Conservation (phyloP, 164 flowering plant genomes). For the Stephania cephalantha region DNA sequence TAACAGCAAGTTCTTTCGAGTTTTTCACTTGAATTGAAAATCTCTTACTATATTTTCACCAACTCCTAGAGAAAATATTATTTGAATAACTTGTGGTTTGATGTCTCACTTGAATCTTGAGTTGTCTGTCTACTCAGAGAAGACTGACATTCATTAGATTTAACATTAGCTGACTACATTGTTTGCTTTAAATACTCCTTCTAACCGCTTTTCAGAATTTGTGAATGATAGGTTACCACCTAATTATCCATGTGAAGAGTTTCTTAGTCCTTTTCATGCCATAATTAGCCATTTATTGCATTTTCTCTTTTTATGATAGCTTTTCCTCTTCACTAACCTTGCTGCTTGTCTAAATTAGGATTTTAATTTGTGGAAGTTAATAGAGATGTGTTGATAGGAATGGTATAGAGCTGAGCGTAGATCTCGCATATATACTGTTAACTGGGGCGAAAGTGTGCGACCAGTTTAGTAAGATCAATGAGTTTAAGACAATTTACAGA, state of each 20-base stretch:
- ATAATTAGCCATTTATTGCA: background rate
- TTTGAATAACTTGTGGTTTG: no score
- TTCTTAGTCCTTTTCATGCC: background rate
- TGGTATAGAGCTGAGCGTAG: no score
- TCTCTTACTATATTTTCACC: no score
- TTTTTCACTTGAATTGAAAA: no score
- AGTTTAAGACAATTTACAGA: no score
- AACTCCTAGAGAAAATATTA: background rate
- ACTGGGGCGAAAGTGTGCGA: no score
- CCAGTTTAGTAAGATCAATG: no score
- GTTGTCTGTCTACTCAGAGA: background rate
- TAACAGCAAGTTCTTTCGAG: no score
- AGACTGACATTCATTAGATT: background rate
- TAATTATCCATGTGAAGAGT: background rate
- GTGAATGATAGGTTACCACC: background rate
- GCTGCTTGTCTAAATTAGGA: background rate
- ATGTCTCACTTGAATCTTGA: background rate
- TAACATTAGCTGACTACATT: background rate
- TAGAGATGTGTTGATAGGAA: no score
- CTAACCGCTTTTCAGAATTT: no score
- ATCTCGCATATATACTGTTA: no score
- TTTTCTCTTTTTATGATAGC: no score
- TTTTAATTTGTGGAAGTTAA: background rate
- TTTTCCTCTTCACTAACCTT: background rate
- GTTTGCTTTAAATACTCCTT: background rate